Evolutionary conservation across 352 stramenopile genomes (phyloP).

Genomic region (Phytophthora pseudosyringae): DNA sequence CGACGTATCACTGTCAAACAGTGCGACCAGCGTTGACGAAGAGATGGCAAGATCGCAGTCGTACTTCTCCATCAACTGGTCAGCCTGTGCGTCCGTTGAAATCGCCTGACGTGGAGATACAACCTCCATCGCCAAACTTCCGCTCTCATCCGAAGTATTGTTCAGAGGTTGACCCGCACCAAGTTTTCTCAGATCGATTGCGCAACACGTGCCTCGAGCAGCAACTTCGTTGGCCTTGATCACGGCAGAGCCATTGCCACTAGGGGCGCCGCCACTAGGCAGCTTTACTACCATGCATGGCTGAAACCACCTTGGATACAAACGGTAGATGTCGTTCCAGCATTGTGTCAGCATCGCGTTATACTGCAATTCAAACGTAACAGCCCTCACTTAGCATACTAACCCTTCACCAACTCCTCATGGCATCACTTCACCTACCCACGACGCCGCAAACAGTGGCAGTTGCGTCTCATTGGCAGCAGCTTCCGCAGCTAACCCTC

Average conservation of each 20-base stretch:
- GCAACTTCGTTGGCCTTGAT: slow-evolving; percentile 60
- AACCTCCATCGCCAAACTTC: slow-evolving; percentile 17
- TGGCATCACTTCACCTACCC: slow-evolving; percentile 26
- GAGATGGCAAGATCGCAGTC: slow-evolving; percentile 79
- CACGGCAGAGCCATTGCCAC: background rate
- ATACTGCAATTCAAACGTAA: slow-evolving; percentile 34
- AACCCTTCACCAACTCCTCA: background rate
- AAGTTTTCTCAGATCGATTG: slow-evolving; percentile 19
- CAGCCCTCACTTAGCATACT: background rate
- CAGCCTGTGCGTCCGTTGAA: slow-evolving; percentile 61
- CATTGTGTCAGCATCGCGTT: slow-evolving; percentile 46
- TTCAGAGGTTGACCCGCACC: slow-evolving; percentile 19
- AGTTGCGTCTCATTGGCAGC: slow-evolving; percentile 22
- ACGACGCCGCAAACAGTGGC: slow-evolving; percentile 28
- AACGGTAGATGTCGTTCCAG: slow-evolving; percentile 64
- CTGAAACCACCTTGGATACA: slow-evolving; percentile 75
- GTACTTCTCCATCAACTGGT: slow-evolving; percentile 68
- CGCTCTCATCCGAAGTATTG: slow-evolving; percentile 18
- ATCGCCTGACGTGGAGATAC: slow-evolving; percentile 42
- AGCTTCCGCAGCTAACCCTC: slow-evolving; percentile 22
- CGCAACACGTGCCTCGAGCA: slow-evolving; percentile 34
- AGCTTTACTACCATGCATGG: slow-evolving; percentile 43
- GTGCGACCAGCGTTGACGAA: slow-evolving; percentile 64
- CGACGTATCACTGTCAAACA: slow-evolving; percentile 69
- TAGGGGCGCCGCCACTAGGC: slow-evolving; percentile 4